Percentiles rank a stretch among this genome's conserved stretches.
phyloP scores from a whole-genome alignment of 495 filamentous ascomycete genomes.

The Hypoxylon lienhwacheense region DNA sequence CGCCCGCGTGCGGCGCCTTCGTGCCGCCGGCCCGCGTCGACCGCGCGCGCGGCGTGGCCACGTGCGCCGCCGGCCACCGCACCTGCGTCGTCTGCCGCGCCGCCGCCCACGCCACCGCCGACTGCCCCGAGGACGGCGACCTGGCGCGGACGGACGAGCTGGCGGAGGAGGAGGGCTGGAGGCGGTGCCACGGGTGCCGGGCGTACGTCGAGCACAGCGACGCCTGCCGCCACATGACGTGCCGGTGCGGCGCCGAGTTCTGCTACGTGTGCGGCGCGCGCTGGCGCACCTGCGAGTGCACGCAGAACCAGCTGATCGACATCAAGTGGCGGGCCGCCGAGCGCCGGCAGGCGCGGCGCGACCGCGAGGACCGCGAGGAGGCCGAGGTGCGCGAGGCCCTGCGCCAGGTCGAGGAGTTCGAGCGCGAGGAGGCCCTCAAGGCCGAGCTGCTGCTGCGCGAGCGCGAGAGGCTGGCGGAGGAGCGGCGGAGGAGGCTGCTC shows the following conservation, averaged over 20 bases:
- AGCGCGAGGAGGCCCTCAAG: conserved; percentile 41
- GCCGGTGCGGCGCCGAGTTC: conserved; percentile 53
- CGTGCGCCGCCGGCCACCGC: conserved; percentile 41
- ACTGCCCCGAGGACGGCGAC: conserved; percentile 43
- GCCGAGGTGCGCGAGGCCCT: conserved; percentile 39
- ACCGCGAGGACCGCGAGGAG: conserved; percentile 34
- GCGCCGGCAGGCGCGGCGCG: conserved; percentile 28
- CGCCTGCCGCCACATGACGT: conserved; percentile 59
- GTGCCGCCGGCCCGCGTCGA: conserved; percentile 35
- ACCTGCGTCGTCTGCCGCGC: conserved; percentile 44
- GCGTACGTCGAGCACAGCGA: conserved; percentile 46
- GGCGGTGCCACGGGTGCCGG: conserved; percentile 34
- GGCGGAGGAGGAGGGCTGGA: conserved; percentile 48
- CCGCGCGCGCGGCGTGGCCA: conserved; percentile 27
- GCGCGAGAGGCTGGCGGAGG: conserved; percentile 29
- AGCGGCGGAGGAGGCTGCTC: conserved; percentile 25
- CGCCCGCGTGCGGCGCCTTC: conserved; percentile 32
- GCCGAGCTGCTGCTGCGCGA: conserved; percentile 38
- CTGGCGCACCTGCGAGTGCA: conserved; percentile 45
- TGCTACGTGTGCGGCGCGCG: conserved; percentile 53
- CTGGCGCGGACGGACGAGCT: conserved; percentile 39
- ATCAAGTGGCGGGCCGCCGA: conserved; percentile 29
- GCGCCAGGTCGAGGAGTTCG: conserved; percentile 41
- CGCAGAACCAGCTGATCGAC: conserved; percentile 34
- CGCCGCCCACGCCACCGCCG: conserved; percentile 32